A percentile compares a stretch with the other conserved stretches of the same genome.
Conservation (phyloP, 768 basidiomycete species). For the Hypholoma sublateritium region DNA sequence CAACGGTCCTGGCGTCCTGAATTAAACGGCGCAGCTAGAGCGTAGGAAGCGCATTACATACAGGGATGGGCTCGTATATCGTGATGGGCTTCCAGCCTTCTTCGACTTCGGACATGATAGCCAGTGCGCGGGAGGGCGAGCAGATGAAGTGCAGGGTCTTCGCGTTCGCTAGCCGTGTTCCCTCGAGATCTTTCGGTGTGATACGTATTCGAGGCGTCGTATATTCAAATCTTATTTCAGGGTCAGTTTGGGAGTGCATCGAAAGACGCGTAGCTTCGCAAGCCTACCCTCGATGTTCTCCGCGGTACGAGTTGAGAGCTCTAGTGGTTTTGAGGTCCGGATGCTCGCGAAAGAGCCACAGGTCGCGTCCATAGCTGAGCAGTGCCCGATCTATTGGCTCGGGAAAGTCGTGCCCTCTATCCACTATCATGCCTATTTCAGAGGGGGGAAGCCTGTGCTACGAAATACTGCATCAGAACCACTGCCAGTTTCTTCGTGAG, state of each 20-base stretch:
- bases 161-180: slow-evolving; percentile 51
- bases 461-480: background rate
- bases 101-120: slow-evolving; percentile 66
- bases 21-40: background rate
- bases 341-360: slow-evolving; percentile 78
- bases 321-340: slow-evolving; percentile 59
- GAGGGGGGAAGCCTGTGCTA: slow-evolving; percentile 59
- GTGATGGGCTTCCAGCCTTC: slow-evolving; percentile 62
- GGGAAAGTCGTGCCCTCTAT: slow-evolving; percentile 79
- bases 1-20: slow-evolving; percentile 60
- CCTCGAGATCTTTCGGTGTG: slow-evolving; percentile 64
- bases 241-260: background rate
- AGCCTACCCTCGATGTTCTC: slow-evolving; percentile 67
- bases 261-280: slow-evolving; percentile 1
- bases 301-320: slow-evolving; percentile 71
- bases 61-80: slow-evolving; percentile 88
- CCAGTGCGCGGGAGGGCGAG: slow-evolving; percentile 69
- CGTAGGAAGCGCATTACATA: slow-evolving; percentile 22
- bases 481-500: no score
- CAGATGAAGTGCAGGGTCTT: slow-evolving; percentile 79
- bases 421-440: slow-evolving; percentile 79
- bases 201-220: slow-evolving; percentile 70
- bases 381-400: slow-evolving; percentile 51
- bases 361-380: slow-evolving; percentile 61
- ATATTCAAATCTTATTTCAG: slow-evolving; percentile 66